phyloP scores from a whole-genome alignment of 2,329 filamentous ascomycete genomes.

The Exophiala bonariae region DNA sequence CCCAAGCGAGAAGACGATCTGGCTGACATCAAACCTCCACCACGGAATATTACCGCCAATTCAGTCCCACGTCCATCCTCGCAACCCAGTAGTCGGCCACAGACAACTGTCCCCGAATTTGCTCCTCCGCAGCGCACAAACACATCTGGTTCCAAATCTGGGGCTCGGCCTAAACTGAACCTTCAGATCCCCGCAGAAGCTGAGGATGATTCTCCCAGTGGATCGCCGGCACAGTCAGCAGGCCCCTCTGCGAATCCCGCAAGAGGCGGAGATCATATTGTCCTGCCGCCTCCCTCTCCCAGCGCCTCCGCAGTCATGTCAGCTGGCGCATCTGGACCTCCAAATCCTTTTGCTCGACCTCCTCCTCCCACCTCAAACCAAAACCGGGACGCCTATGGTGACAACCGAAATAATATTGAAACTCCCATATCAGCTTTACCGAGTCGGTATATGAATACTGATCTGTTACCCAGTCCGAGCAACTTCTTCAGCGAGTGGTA shows the following conservation, averaged over 20 bases:
- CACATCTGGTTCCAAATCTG: constrained; percentile 60
- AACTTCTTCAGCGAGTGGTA: constrained; percentile 93
- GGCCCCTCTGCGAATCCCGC: constrained; percentile 25
- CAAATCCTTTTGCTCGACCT: constrained; percentile 92
- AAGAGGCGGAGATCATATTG: constrained; percentile 57
- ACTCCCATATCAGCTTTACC: constrained; percentile 94
- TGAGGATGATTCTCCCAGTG: constrained; percentile 72
- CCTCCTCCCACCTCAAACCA: constrained; percentile 61
- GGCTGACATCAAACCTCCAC: constrained; percentile 56
- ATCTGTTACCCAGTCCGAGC: constrained; percentile 85
- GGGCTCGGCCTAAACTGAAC: constrained; percentile 76
- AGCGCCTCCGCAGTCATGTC: constrained; percentile 83
- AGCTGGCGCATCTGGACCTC: constrained; percentile 86
- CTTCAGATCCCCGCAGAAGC: constrained; percentile 94
- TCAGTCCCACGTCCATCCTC: constrained; percentile 41
- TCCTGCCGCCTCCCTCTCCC: constrained; percentile 89
- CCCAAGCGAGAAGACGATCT: constrained; percentile 53
- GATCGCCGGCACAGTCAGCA: constrained; percentile 62
- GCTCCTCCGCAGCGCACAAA: constrained; percentile 76
- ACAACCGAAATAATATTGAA: constrained; percentile 47
- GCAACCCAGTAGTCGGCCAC: constrained; percentile 49
- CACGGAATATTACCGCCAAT: constrained; percentile 41
- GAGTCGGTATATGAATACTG: constrained; percentile 83
- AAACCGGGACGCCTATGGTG: constrained; percentile 42
- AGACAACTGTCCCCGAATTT: constrained; percentile 64